Conservation (phyloP, 2,329 filamentous ascomycete genomes). For the Ophiostoma triangulosporum region DNA sequence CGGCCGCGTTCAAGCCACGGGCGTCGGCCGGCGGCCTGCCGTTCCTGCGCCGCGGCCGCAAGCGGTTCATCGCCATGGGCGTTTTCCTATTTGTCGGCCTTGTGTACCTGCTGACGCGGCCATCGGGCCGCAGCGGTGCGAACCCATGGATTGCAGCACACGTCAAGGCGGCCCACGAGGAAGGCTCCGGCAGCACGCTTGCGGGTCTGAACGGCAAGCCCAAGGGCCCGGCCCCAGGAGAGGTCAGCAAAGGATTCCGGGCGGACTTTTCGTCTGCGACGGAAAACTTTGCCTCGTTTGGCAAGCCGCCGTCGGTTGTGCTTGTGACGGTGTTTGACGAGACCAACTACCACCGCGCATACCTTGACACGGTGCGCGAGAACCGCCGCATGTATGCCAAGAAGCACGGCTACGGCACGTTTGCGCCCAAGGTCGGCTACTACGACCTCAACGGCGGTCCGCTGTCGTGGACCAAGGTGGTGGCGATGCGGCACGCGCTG, state of each 20-base stretch:
- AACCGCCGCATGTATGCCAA: constrained; percentile 78
- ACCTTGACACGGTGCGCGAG: constrained; percentile 59
- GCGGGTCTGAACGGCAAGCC: neutral
- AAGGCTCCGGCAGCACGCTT: constrained; percentile 6
- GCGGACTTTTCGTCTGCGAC: constrained; percentile 9
- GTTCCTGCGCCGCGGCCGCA: constrained; percentile 44
- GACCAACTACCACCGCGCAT: constrained; percentile 46
- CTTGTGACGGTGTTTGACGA: constrained; percentile 77
- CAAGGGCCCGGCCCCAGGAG: neutral
- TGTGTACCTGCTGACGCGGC: constrained; percentile 44
- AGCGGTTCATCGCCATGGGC: constrained; percentile 44
- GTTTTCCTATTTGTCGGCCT: constrained; percentile 41
- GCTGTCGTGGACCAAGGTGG: constrained; percentile 61
- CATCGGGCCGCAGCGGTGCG: constrained; percentile 1
- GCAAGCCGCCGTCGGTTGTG: constrained; percentile 48
- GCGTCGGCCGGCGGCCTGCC: constrained; percentile 34
- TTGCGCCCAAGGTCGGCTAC: constrained; percentile 64
- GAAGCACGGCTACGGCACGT: constrained; percentile 75
- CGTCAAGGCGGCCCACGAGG: constrained; percentile 4
- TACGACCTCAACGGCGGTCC: constrained; percentile 55
- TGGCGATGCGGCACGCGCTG: constrained; percentile 80
- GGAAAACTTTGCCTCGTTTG: constrained; percentile 28
- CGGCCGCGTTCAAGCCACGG: constrained; percentile 54
- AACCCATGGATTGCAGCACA: constrained; percentile 13
- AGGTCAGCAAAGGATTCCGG: neutral